Evolutionary conservation across 805 yeast species (phyloP).

Genomic region (Hyphopichia homilentoma): DNA sequence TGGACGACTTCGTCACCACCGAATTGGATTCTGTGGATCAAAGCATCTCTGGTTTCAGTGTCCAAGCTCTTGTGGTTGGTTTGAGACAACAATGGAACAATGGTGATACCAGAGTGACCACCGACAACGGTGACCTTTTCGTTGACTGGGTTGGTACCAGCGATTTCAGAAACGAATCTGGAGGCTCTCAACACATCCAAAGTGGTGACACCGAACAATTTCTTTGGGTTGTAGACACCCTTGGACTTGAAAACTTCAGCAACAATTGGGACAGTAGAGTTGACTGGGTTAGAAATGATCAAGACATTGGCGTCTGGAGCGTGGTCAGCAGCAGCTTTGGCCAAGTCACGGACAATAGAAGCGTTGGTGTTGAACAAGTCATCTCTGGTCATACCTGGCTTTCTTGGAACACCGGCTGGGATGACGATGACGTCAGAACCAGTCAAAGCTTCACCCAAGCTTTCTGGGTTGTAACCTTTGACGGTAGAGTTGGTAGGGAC

Average conservation of each 20-base stretch:
- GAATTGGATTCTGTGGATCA: conserved; percentile 86
- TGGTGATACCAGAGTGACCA: conserved; percentile 96
- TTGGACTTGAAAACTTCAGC: conserved; percentile 84
- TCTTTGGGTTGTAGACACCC: conserved; percentile 88
- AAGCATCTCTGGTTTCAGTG: conserved; percentile 37
- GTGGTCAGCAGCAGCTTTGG: conserved; percentile 75
- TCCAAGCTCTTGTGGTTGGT: conserved; percentile 55
- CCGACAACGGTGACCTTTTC: conserved; percentile 89
- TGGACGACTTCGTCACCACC: conserved; percentile 96
- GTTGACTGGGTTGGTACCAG: conserved; percentile 68
- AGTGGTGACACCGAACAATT: conserved; percentile 94
- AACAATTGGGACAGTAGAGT: conserved; percentile 95
- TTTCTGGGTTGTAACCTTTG: conserved; percentile 82
- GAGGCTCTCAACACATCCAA: conserved; percentile 88
- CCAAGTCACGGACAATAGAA: conserved; percentile 89
- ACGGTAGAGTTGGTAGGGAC: conserved; percentile 90
- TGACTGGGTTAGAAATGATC: conserved; percentile 92
- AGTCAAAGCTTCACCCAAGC: conserved; percentile 63
- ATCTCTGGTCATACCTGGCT: conserved; percentile 99
- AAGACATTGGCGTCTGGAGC: conserved; percentile 81
- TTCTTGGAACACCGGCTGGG: conserved; percentile 98
- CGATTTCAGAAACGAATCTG: conserved; percentile 69
- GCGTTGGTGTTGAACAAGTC: conserved; percentile 96
- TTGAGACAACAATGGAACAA: conserved; percentile 89
- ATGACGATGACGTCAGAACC: conserved; percentile 85